These are phyloP conservation scores for Micromonas pusilla DNA, from an alignment of 139 green algal genomes.

Conservation along the genomic window DNA sequence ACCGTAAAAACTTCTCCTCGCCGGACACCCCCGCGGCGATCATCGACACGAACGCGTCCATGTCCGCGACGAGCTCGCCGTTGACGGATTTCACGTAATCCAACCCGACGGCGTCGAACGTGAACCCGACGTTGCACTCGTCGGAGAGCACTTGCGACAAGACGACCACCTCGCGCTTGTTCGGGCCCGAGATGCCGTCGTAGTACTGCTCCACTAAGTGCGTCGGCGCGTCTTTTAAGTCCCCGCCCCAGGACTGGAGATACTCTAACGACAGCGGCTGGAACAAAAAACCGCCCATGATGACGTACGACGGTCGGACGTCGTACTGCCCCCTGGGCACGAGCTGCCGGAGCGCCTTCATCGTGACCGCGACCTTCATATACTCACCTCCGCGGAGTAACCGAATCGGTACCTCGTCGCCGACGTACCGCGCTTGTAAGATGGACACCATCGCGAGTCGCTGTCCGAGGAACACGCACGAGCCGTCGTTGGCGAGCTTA, in stretches of 20 bases:
- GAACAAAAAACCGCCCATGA: conserved; percentile 79
- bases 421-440: conserved; percentile 66
- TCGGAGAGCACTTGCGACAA: conserved; percentile 42
- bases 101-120: conserved; percentile 43
- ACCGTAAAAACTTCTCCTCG: conserved; percentile 36
- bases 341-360: conserved; percentile 42
- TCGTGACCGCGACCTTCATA: neutral
- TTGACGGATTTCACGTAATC: conserved; percentile 38
- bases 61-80: conserved; percentile 38
- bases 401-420: conserved; percentile 56
- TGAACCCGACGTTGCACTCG: conserved; percentile 44
- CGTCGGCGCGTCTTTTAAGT: conserved; percentile 74
- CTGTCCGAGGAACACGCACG: conserved; percentile 53
- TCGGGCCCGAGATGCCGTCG: neutral
- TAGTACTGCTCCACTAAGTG: conserved; percentile 38
- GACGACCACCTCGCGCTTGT: conserved; percentile 47
- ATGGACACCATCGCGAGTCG: conserved; percentile 91
- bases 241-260: conserved; percentile 60
- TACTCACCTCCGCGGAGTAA: conserved; percentile 58
- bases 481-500: neutral
- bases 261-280: conserved; percentile 58
- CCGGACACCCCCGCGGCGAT: conserved; percentile 32
- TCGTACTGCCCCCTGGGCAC: conserved; percentile 70
- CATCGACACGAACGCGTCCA: conserved; percentile 37
- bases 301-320: conserved; percentile 73